Evolutionary conservation across 495 filamentous ascomycete species (phyloP).

Genomic region (Staphylotrichum tortipilum): DNA sequence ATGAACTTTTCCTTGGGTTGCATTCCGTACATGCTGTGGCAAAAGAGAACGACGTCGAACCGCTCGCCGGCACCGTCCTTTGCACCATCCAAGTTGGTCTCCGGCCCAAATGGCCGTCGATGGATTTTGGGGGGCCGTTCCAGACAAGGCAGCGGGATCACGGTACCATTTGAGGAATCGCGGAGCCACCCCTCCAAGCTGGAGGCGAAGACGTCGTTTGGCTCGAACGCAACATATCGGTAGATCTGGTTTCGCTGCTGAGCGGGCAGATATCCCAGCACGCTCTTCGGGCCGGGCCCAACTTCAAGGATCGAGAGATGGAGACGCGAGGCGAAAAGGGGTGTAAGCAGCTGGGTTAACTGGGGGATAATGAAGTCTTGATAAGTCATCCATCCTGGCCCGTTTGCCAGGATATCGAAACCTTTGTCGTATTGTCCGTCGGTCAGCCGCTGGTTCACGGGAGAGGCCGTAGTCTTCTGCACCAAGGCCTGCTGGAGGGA

Average conservation of each 20-base stretch:
- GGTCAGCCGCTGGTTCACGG: constrained; percentile 43
- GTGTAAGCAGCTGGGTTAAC: constrained; percentile 39
- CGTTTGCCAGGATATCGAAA: constrained; percentile 41
- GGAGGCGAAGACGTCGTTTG: constrained; percentile 44
- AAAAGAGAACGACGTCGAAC: constrained; percentile 53
- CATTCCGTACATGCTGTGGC: constrained; percentile 59
- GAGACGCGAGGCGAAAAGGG: constrained; percentile 40
- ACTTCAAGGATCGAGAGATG: constrained; percentile 52
- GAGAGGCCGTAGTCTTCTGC: no score
- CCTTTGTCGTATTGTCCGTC: constrained; percentile 46
- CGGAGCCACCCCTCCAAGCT: constrained; percentile 42
- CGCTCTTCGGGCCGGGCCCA: constrained; percentile 49
- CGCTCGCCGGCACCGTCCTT: constrained; percentile 23
- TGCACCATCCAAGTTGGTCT: constrained; percentile 20
- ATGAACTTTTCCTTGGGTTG: constrained; percentile 41
- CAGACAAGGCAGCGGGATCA: constrained; percentile 43
- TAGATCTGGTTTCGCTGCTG: constrained; percentile 38
- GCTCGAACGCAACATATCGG: constrained; percentile 50
- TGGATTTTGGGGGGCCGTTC: constrained; percentile 31
- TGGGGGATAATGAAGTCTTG: constrained; percentile 52
- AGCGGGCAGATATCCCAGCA: constrained; percentile 45
- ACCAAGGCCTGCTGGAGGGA: no score
- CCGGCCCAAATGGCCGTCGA: constrained; percentile 37
- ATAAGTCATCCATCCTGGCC: constrained; percentile 40
- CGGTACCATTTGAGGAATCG: constrained; percentile 24